phyloP scores from a whole-genome alignment of 768 basidiomycete genomes.

The Tephrocybe rancida region DNA sequence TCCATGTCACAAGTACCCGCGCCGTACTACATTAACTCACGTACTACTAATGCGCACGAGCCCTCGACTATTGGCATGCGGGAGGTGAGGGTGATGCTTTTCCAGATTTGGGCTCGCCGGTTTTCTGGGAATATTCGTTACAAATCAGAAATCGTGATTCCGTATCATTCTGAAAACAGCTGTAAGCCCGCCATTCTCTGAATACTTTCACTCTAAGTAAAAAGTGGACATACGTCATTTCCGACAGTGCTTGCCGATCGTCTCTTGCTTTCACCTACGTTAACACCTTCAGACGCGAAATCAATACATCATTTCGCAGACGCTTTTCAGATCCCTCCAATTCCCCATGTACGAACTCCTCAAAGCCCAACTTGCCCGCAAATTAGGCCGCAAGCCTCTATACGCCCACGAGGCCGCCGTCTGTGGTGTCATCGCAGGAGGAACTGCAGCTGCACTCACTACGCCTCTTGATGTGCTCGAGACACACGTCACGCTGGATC shows the following conservation, averaged over 20 bases:
- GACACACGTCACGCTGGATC: constrained; percentile 95
- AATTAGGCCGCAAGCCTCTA: constrained; percentile 55
- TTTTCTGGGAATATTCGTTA: constrained; percentile 1
- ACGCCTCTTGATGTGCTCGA: constrained; percentile 97
- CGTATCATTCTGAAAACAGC: too few relatives aligned
- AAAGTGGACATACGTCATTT: neutral
- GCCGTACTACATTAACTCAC: too few relatives aligned
- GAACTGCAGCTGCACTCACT: constrained; percentile 84
- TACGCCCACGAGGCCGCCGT: constrained; percentile 78
- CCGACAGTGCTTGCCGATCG: constrained; percentile 21
- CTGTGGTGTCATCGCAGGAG: constrained; percentile 92
- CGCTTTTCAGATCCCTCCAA: constrained; percentile 95
- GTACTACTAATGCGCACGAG: too few relatives aligned
- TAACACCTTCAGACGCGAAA: neutral
- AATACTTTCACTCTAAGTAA: too few relatives aligned
- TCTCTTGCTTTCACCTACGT: constrained; percentile 26
- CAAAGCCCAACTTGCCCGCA: constrained; percentile 64
- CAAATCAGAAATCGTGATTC: too few relatives aligned
- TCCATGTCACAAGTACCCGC: too few relatives aligned
- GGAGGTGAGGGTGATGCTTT: too few relatives aligned
- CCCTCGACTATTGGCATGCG: too few relatives aligned
- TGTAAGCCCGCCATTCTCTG: too few relatives aligned
- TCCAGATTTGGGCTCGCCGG: too few relatives aligned
- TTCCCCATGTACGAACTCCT: constrained; percentile 94
- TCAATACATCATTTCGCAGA: constrained; percentile 44